phyloP scores from a whole-genome alignment of 1,139 yeast genomes.

The Kodamaea anthophila region DNA sequence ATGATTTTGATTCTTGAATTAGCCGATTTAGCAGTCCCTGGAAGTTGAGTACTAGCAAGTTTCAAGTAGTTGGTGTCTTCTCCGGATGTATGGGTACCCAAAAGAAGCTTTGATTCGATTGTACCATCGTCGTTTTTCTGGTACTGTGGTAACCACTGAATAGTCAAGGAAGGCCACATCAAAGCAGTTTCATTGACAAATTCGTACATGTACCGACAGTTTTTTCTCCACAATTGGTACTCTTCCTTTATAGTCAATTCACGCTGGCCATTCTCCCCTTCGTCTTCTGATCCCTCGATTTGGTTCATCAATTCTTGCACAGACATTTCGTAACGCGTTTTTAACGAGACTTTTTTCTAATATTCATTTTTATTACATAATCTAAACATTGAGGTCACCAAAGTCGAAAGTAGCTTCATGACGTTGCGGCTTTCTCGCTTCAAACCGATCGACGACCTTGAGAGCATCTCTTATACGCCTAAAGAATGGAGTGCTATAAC shows the following conservation, averaged over 20 bases:
- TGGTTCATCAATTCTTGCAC: constrained; percentile 6
- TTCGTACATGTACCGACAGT: constrained; percentile 74
- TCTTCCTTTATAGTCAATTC: constrained; percentile 57
- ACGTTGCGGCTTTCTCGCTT: constrained; percentile 8
- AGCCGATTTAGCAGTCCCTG: constrained; percentile 30
- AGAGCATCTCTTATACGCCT: constrained; percentile 39
- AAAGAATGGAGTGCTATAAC: constrained; percentile 27
- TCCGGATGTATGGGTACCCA: constrained; percentile 88
- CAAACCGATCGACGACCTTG: constrained; percentile 35
- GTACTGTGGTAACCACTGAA: constrained; percentile 65
- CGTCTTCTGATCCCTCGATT: constrained; percentile 4
- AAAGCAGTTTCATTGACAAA: constrained; percentile 74
- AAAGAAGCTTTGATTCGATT: constrained; percentile 43
- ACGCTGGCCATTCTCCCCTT: constrained; percentile 18
- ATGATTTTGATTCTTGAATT: constrained; percentile 53
- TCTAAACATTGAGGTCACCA: constrained; percentile 2
- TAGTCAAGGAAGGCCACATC: constrained; percentile 75
- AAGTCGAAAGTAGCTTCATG: constrained; percentile 2
- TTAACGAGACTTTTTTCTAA: constrained; percentile 1
- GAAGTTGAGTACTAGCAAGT: constrained; percentile 68
- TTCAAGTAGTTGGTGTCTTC: constrained; percentile 73
- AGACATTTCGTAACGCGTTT: constrained; percentile 6
- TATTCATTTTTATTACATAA: constrained; percentile 1
- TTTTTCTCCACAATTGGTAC: constrained; percentile 72
- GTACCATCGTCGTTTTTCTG: constrained; percentile 24